These are phyloP conservation scores for Mortierella hygrophila DNA, from an alignment of 192 early-diverging fungal species.

Conservation along the genomic window DNA sequence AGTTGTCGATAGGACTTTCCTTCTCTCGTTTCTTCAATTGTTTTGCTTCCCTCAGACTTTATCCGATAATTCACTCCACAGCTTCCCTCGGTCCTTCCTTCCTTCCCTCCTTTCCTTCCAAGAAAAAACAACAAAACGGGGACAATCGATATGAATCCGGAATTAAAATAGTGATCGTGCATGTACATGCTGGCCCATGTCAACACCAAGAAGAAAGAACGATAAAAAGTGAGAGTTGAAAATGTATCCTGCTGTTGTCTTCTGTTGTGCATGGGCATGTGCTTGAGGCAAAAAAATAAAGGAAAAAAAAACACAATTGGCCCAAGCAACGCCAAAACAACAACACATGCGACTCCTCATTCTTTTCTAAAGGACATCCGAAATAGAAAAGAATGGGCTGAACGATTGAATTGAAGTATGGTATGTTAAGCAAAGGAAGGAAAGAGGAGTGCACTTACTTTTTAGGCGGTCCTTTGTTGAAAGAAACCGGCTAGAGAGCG, in stretches of 20 bases:
- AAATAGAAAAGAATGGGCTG: neutral
- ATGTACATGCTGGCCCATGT: neutral
- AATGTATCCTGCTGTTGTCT: neutral
- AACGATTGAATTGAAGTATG: neutral
- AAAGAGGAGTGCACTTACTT: neutral
- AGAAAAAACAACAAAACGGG: neutral
- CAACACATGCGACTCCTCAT: neutral
- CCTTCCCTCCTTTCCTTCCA: neutral
- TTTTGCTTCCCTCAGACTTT: too few relatives aligned
- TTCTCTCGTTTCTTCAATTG: too few relatives aligned
- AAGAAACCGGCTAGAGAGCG: neutral
- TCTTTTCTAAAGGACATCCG: neutral
- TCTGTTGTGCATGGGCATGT: neutral
- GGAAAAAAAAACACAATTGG: neutral
- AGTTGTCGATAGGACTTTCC: too few relatives aligned
- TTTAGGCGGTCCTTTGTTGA: neutral
- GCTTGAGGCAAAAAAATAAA: neutral
- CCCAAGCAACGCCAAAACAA: neutral
- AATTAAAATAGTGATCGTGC: neutral
- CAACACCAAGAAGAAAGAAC: neutral
- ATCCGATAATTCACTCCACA: neutral
- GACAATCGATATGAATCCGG: neutral
- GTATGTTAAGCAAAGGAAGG: too few relatives aligned
- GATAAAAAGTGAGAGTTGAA: neutral
- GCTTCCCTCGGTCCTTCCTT: neutral